phyloP scores from a whole-genome alignment of 768 basidiomycete species.

The Lepiota brunneoincarnata region DNA sequence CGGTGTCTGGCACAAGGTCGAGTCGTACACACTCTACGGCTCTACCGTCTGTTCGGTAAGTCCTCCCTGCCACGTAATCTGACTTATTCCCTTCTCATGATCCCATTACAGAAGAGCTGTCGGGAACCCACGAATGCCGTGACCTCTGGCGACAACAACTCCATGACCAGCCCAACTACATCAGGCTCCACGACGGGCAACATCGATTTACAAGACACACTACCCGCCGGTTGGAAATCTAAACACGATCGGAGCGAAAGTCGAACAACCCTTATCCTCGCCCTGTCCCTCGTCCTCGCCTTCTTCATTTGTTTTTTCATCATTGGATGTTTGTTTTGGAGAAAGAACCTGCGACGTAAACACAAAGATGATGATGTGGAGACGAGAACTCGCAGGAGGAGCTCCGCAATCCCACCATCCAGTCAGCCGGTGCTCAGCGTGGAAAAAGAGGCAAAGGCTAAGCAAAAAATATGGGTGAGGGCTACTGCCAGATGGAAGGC shows the following conservation, averaged over 20 bases:
- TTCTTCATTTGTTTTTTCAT: slow-evolving; percentile 60
- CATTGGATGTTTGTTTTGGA: slow-evolving; percentile 58
- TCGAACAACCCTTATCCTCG: slow-evolving; percentile 49
- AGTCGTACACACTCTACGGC: slow-evolving; percentile 64
- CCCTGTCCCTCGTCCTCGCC: slow-evolving; percentile 62
- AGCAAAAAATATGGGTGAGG: slow-evolving; percentile 60
- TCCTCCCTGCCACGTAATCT: slow-evolving; percentile 13
- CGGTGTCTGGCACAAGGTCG: slow-evolving; percentile 55
- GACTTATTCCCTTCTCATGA: neutral
- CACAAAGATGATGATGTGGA: slow-evolving; percentile 48
- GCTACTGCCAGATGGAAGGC: slow-evolving; percentile 71
- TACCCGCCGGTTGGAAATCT: slow-evolving; percentile 56
- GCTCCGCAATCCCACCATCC: slow-evolving; percentile 18
- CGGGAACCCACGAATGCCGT: slow-evolving; percentile 23
- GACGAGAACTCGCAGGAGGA: slow-evolving; percentile 35
- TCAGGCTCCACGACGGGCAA: slow-evolving; percentile 19
- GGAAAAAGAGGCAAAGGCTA: slow-evolving; percentile 45
- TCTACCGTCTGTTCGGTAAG: slow-evolving; percentile 62
- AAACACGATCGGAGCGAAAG: slow-evolving; percentile 13
- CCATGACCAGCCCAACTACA: slow-evolving; percentile 14
- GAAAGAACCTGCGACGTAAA: slow-evolving; percentile 37
- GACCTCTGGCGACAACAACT: slow-evolving; percentile 23
- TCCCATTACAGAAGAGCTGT: slow-evolving; percentile 18
- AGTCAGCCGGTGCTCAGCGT: slow-evolving; percentile 4
- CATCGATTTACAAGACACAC: slow-evolving; percentile 31